Conservation (phyloP, 768 basidiomycete genomes). For the Collybia sordida region DNA sequence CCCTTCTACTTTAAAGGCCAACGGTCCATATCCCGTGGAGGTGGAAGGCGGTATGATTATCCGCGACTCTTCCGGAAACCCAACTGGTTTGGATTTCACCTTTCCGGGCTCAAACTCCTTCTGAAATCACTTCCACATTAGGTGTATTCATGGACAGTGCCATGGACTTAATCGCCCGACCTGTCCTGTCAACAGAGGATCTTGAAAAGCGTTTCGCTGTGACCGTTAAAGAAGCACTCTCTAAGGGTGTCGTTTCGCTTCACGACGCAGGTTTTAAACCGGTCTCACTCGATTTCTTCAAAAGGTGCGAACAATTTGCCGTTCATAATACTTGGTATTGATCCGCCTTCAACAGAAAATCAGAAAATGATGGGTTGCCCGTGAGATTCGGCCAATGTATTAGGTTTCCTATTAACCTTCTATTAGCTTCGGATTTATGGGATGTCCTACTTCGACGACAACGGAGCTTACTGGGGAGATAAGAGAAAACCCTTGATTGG, state of each 20-base stretch:
- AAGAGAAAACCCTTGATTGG: slow-evolving; percentile 35
- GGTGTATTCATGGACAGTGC: slow-evolving; percentile 74
- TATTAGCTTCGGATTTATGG: slow-evolving; percentile 49
- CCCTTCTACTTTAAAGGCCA: slow-evolving; percentile 41
- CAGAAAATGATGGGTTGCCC: slow-evolving; percentile 59
- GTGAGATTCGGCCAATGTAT: slow-evolving; percentile 30
- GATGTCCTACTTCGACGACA: slow-evolving; percentile 56
- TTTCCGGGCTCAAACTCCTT: not conserved
- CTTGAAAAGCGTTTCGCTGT: slow-evolving; percentile 46
- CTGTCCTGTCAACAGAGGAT: slow-evolving; percentile 50
- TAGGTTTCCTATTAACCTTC: too few species aligned
- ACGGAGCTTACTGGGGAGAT: slow-evolving; percentile 63
- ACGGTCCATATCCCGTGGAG: slow-evolving; percentile 48
- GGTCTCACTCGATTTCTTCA: slow-evolving; percentile 57
- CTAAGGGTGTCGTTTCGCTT: slow-evolving; percentile 61
- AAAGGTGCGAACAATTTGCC: slow-evolving; percentile 31
- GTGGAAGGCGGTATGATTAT: slow-evolving; percentile 69
- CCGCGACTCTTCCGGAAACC: slow-evolving; percentile 49
- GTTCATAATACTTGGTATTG: slow-evolving; percentile 1
- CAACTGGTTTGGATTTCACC: slow-evolving; percentile 44
- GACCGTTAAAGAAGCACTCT: slow-evolving; percentile 53
- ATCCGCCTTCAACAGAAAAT: slow-evolving; percentile 47
- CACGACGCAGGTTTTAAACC: slow-evolving; percentile 67
- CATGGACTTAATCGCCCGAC: slow-evolving; percentile 54
- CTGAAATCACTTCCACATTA: slow-evolving; percentile 10